Conservation (phyloP, 345 rosid species). For the Isatis tinctoria region DNA sequence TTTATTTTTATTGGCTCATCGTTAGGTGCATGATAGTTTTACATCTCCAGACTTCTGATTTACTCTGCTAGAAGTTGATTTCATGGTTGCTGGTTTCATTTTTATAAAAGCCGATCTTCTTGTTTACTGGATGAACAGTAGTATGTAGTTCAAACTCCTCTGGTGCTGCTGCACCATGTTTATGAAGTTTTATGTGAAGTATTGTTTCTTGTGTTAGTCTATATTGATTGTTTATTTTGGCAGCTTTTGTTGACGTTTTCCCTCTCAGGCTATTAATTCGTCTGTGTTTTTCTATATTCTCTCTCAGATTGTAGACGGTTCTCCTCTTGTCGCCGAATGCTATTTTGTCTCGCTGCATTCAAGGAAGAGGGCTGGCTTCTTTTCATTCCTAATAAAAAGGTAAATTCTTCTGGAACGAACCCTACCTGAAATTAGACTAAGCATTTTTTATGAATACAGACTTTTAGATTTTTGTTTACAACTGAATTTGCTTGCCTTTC, state of each 20-base stretch:
- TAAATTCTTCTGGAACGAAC: no score
- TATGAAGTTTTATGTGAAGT: background rate
- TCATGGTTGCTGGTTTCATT: constrained; percentile 1
- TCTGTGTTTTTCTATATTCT: constrained; percentile 29
- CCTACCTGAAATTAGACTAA: no score
- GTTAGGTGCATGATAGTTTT: background rate
- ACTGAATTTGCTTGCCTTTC: no score
- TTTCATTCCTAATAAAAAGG: no score
- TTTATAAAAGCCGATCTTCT: background rate
- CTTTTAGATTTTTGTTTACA: no score
- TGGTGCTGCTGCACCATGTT: background rate
- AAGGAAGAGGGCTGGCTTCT: no score
- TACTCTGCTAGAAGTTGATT: background rate
- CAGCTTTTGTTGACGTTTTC: background rate
- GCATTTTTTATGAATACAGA: no score
- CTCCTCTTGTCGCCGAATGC: constrained; percentile 51
- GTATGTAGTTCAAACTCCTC: background rate
- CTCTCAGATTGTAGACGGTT: constrained; percentile 38
- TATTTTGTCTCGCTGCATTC: constrained; percentile 45
- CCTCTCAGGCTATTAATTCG: constrained; percentile 39
- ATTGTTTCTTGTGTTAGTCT: background rate
- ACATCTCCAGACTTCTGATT: background rate
- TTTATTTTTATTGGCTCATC: background rate
- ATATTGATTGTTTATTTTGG: background rate
- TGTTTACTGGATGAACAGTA: background rate